phyloP scores from a whole-genome alignment of 768 basidiomycete species.

The Plicaturopsis crispa region DNA sequence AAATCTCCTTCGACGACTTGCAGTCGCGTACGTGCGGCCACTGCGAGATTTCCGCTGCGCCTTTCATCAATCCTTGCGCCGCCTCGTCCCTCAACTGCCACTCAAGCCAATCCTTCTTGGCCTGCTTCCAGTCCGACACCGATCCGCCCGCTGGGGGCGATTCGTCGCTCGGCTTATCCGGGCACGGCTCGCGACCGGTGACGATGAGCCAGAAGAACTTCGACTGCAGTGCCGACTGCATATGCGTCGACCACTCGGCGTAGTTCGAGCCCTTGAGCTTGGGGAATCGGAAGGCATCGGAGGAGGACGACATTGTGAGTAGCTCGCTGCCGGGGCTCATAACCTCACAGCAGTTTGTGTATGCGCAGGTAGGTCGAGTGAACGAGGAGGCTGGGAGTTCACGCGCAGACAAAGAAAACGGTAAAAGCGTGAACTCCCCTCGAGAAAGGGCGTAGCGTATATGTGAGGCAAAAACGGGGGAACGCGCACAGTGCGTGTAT shows the following conservation, averaged over 20 bases:
- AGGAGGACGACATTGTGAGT: conserved; percentile 1
- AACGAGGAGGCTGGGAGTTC: too few relatives aligned
- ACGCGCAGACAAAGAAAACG: too few relatives aligned
- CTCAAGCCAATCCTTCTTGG: conserved; percentile 7
- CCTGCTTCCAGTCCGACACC: neutral
- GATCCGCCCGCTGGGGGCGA: neutral
- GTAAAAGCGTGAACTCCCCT: too few relatives aligned
- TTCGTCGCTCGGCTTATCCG: neutral
- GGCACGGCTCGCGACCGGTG: conserved; percentile 1
- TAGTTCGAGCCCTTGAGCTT: conserved; percentile 5
- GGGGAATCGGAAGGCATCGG: conserved; percentile 3
- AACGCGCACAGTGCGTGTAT: too few relatives aligned
- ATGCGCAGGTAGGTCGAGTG: too few relatives aligned
- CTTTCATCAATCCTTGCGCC: conserved; percentile 7
- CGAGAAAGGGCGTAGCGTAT: too few relatives aligned
- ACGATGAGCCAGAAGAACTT: conserved; percentile 6
- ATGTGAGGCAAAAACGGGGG: too few relatives aligned
- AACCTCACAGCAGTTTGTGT: conserved; percentile 3
- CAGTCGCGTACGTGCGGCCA: conserved; percentile 4
- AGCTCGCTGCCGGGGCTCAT: conserved; percentile 2
- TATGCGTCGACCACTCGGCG: conserved; percentile 4
- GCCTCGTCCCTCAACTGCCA: conserved; percentile 4
- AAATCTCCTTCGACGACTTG: conserved; percentile 1
- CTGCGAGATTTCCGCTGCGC: conserved; percentile 5
- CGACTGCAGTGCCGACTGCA: conserved; percentile 5